Base-by-base conservation (phyloP, 805 yeast species). In the Zygosaccharomyces gambellarensis region DNA sequence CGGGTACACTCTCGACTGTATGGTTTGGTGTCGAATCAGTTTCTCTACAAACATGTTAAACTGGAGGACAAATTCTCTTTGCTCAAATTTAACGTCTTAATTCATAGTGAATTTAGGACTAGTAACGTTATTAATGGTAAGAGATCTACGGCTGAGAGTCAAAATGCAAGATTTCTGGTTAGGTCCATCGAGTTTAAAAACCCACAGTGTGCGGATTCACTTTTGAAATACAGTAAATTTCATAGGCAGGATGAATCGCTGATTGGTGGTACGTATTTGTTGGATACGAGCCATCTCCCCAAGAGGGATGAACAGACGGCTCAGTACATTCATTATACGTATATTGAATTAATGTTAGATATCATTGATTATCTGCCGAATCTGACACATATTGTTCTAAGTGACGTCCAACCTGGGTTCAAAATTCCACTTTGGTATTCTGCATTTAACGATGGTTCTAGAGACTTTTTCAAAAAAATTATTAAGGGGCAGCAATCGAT, bases 351-450 rank as follows among this genome's bases (percentile, higher is more conserved):
- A 17, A 56, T 71, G 62, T 52, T 72, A n/a, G 72, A 69, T 39
- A 67, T 80, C 11, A 65, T 80, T 11, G 72, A 71, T 39, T 72
- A 73, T 31, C 67, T 79, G 6, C 81, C 76, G 38, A 80, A 79
- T 38, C 52, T 80, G 7, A 60, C 69, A 29, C 67, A 66, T 22
- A 55, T 81, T 5, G 57, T 61, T 12, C 52, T 81, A 9, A 63
- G 67, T 19, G 75, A 79, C 41, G 71, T 81, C 1, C 72, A 81
- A 4, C 81, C 82, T 5, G 73, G 73, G 21, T 81, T 81, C 56
- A 73, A 75, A 30, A 75, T 81, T 12, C 80, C 83, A 3, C 63
- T 80, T 17, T 66, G 69, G 69, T 66, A 66, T 41, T 65, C 69
- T 10, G 64, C 58, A 17, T 54, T 66, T 19, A 66, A 66, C 45